Conservation (phyloP, 2,329 filamentous ascomycete genomes). For the Aspergillus japonicus region DNA sequence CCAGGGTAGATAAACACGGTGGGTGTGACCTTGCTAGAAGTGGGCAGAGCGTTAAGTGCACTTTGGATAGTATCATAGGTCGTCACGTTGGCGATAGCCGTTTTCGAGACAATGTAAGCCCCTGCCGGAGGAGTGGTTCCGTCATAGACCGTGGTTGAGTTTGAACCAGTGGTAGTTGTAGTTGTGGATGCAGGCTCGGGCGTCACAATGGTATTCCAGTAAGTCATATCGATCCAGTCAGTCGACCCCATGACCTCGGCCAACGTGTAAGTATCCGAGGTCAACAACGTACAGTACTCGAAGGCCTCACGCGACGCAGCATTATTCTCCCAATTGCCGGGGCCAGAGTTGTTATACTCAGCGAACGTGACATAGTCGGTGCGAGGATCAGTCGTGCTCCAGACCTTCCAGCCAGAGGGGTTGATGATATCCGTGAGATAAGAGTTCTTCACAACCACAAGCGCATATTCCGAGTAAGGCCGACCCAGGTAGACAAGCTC, state of each 20-base stretch:
- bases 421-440: conserved; percentile 17
- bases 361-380: conserved; percentile 19
- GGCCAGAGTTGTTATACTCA: conserved; percentile 20
- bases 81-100: conserved; percentile 33
- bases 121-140: conserved; percentile 31
- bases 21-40: conserved; percentile 32
- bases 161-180: conserved; percentile 20
- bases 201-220: conserved; percentile 38
- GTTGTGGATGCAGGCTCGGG: conserved; percentile 27
- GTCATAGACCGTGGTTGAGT: conserved; percentile 13
- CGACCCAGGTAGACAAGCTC: conserved; percentile 19
- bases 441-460: conserved; percentile 22
- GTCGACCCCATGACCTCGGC: conserved; percentile 36
- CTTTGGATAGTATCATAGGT: conserved; percentile 40
- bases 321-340: conserved; percentile 22
- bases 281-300: conserved; percentile 36
- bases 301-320: conserved; percentile 34
- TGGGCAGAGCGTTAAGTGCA: conserved; percentile 37
- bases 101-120: conserved; percentile 42
- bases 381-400: conserved; percentile 31
- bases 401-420: conserved; percentile 21
- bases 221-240: conserved; percentile 42
- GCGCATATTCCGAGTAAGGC: conserved; percentile 20
- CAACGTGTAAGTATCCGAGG: conserved; percentile 35
- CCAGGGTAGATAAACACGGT: conserved; percentile 46